Evolutionary conservation across 768 basidiomycete species (phyloP).

Genomic region (Leucosporidium yakuticum): DNA sequence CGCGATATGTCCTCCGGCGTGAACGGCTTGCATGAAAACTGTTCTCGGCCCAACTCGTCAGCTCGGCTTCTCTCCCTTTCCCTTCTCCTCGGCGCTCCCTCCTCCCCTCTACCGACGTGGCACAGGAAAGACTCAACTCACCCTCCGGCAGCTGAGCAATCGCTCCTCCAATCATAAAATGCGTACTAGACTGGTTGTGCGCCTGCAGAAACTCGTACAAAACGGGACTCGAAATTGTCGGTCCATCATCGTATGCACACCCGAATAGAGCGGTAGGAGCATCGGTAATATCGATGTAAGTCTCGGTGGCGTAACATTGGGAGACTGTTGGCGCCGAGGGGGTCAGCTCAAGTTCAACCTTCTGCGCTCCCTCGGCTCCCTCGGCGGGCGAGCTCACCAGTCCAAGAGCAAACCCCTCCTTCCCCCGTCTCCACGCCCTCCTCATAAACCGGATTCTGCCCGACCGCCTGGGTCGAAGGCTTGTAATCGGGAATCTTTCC

Average conservation of each 20-base stretch:
- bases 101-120: too few relatives aligned
- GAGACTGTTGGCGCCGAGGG: conserved; percentile 29
- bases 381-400: too few relatives aligned
- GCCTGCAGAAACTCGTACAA: conserved; percentile 62
- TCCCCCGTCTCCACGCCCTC: too few relatives aligned
- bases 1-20: conserved; percentile 42
- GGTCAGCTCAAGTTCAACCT: conserved; percentile 40
- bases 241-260: conserved; percentile 75
- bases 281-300: background rate
- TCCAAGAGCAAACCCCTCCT: too few relatives aligned
- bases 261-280: conserved; percentile 21
- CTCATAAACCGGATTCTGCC: too few relatives aligned
- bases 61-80: conserved; percentile 45
- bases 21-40: conserved; percentile 55
- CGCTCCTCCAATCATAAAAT: conserved; percentile 72
- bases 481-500: conserved; percentile 70
- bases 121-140: too few relatives aligned
- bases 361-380: too few relatives aligned
- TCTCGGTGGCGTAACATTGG: background rate
- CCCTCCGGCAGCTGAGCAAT: too few relatives aligned
- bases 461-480: conserved; percentile 43
- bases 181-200: conserved; percentile 63
- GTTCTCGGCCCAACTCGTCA: conserved; percentile 48
- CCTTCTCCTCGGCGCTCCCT: too few relatives aligned
- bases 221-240: conserved; percentile 47